Evolutionary conservation across 139 green algal genomes (phyloP), one percentile per base, ranked within the genome.

Genomic region (Chlamydomonas sp.): DNA sequence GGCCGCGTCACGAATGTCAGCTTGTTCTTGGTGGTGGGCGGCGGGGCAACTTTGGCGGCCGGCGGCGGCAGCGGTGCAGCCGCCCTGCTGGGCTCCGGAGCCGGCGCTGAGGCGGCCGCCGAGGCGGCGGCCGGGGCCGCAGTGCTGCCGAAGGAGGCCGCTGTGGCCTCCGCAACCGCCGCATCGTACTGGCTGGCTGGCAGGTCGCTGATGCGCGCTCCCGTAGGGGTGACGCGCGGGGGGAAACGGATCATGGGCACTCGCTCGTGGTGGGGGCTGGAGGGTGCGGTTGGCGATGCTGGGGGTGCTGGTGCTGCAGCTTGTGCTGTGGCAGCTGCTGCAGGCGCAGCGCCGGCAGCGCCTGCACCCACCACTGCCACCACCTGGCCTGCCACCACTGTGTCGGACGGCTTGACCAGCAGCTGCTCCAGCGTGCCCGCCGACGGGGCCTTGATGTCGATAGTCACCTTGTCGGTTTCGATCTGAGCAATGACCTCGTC

Each of bases 401-500:
- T 87, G 68, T 94, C 91, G 57, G 89, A 77, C 12, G 90, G 63
- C 76, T 90, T 86, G 75, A 95, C 85, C 1, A 89, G 58, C 0
- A 95, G 63, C 0, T 85, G 85, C 60, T 90, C 14, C 17, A 95
- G 49, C 1, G 83, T 74, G 60, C 92, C 92, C 14, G 82, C 91
- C 58, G 60, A n/a, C 9, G 91, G 86, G 10, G 89, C 75, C 75
- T 90, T 93, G 59, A 95, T 84, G 85, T 94, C 92, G 18, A 95
- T 94, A 1, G 91, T 93, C 14, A 94, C 92, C 88, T 93, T 91
- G 92, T 99, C 98, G 0, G 98, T 99, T 83, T 99, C 98, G n/a
- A 99, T 97, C 91, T 99, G 96, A 3, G 96, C 95, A 60, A 99
- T 95, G 5, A 99, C 91, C 66, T 99, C 97, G 88, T 99, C 98